Evolutionary conservation across 345 rosid genomes (phyloP).

Genomic region (Rhodamnia rubescens): DNA sequence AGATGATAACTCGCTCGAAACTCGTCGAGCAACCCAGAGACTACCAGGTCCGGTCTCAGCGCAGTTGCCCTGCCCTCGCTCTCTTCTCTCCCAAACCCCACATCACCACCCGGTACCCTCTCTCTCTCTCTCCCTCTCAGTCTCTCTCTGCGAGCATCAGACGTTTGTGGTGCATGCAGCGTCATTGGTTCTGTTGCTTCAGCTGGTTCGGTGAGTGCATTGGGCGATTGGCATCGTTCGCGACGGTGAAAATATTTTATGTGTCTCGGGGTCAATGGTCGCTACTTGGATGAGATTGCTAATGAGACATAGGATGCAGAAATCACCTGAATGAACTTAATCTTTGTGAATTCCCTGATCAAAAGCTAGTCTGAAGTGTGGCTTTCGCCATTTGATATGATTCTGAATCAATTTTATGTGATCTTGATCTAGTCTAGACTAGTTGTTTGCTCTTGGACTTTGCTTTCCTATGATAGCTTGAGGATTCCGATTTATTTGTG

Average conservation of each 20-base stretch:
- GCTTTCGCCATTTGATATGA: not conserved
- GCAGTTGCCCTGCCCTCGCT: conserved; percentile 28
- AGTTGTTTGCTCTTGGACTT: not conserved
- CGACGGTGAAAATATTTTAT: not conserved
- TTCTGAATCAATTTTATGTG: not conserved
- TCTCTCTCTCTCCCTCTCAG: not conserved
- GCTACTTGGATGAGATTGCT: not conserved
- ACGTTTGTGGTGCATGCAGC: not conserved
- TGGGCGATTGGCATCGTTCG: not conserved
- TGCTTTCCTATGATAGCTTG: not conserved
- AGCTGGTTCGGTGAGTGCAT: not conserved
- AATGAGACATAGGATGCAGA: not conserved
- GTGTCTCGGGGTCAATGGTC: not conserved
- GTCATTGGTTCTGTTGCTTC: not conserved
- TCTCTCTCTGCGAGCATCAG: not conserved
- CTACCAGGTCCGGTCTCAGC: conserved; percentile 42
- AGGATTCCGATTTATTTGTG: not conserved
- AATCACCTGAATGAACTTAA: not conserved
- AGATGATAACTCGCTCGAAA: conserved; percentile 48
- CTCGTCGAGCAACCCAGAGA: conserved; percentile 49
- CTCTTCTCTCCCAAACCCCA: conserved; percentile 41
- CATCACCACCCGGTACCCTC: conserved; percentile 23
- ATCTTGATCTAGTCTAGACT: not conserved
- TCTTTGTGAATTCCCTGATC: not conserved
- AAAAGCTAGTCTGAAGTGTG: not conserved